Evolutionary conservation across 1,284 basidiomycete genomes (phyloP), one percentile per base, ranked within the genome.

Genomic region (Ganoderma resinaceum): DNA sequence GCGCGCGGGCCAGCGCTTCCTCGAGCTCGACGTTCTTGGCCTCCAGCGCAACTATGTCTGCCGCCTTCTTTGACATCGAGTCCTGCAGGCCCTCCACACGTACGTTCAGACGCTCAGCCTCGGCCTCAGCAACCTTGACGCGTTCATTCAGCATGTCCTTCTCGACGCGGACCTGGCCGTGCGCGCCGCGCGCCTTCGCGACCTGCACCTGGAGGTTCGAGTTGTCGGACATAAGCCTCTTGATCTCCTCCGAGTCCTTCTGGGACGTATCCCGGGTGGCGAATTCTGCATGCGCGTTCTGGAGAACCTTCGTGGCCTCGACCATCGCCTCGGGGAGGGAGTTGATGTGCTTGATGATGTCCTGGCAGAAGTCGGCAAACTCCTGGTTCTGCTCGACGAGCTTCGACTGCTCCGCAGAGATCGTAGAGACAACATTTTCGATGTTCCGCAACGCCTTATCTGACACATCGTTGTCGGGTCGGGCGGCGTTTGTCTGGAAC

Each of bases 141-240:
- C 90, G 90, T 71, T 93, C 91, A 46, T 75, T 79, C 42, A 93
- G 77, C 59, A 87, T 81, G 66, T 94, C 93, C 80, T 94, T 94
- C 82, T 95, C 93, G 26, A 91, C 91, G n/a, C 91, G 88, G 12
- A 91, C 85, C 76, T 92, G 90, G 4, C 92, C 92, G 74, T 93
- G 90, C 20, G 88, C 87, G 23, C 87, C 87, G 61, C 92, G 89
- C 55, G 92, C 91, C 79, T 92, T 93, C 5, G 87, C 86, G 11
- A 94, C 76, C 73, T 93, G 89, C 31, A 89, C 81, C 74, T 93
- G 91, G 61, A 88, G 81, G 9, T 94, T 92, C 6, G 86, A 80
- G 75, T 91, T 93, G 14, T 82, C 73, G 33, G 74, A 65, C 68
- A 80, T 80, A 40, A 87, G 73, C 53, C 86, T 87, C 49, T 89